phyloP scores from a whole-genome alignment of 2,329 filamentous ascomycete species.

The Epichloe sibirici region DNA sequence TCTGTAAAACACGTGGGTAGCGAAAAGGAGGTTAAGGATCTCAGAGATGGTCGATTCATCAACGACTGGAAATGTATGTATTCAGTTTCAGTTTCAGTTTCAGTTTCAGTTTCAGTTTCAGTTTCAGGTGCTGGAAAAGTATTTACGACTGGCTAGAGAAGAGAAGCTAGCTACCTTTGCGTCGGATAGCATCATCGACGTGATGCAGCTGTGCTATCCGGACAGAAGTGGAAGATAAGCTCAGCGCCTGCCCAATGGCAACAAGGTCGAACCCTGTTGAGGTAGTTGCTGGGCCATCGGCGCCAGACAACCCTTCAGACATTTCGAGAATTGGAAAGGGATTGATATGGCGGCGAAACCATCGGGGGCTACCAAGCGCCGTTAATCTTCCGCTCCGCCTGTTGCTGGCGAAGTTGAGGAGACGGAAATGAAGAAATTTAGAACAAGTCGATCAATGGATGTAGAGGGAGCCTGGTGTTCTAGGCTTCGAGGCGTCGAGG shows the following conservation, averaged over 20 bases:
- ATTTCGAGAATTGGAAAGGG: slow-evolving; percentile 17
- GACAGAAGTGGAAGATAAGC: slow-evolving; percentile 48
- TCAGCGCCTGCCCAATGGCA: slow-evolving; percentile 36
- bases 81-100: slow-evolving; percentile 12
- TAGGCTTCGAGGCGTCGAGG: background rate
- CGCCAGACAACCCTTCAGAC: slow-evolving; percentile 19
- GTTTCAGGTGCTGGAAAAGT: background rate
- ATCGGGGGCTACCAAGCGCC: slow-evolving; percentile 19
- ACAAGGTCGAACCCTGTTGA: slow-evolving; percentile 34
- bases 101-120: slow-evolving; percentile 12
- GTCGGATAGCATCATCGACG: slow-evolving; percentile 42
- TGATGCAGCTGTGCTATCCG: slow-evolving; percentile 42
- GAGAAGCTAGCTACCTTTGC: slow-evolving; percentile 3
- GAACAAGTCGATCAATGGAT: background rate
- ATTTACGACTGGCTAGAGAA: background rate
- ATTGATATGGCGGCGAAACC: slow-evolving; percentile 15
- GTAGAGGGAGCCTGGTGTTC: background rate
- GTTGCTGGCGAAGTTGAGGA: background rate
- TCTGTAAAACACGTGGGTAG: slow-evolving; percentile 75
- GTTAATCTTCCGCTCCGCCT: background rate
- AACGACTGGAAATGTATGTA: slow-evolving; percentile 22
- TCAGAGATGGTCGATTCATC: slow-evolving; percentile 35
- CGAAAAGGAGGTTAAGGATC: slow-evolving; percentile 65
- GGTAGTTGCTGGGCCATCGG: slow-evolving; percentile 31
- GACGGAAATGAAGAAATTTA: background rate